Percentiles rank a stretch among this genome's conserved stretches.
Evolutionary conservation across 495 filamentous ascomycete species (phyloP).

Genomic region (Staphylotrichum tortipilum): DNA sequence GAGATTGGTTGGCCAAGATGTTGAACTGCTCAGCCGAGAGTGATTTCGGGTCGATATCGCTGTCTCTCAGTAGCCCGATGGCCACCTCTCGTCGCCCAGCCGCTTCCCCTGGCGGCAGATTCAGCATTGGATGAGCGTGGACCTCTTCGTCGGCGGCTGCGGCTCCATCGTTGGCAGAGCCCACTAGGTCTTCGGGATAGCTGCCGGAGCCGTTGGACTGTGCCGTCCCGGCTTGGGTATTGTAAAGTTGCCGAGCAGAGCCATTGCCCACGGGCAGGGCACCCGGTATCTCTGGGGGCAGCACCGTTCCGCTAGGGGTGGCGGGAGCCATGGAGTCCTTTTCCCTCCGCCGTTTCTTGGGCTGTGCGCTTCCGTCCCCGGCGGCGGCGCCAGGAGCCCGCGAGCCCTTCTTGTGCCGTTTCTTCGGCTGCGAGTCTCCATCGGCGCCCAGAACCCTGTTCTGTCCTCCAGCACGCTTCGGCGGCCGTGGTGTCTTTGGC

Average conservation of each 20-base stretch:
- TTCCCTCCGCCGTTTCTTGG: conserved; percentile 26
- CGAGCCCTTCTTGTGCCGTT: conserved; percentile 23
- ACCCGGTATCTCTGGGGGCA: conserved; percentile 22
- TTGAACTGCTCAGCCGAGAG: conserved; percentile 41
- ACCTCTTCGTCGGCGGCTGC: background rate
- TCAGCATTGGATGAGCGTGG: conserved; percentile 22
- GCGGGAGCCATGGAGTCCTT: conserved; percentile 12
- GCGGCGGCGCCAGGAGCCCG: background rate
- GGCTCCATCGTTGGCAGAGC: conserved; percentile 1
- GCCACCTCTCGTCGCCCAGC: conserved; percentile 34
- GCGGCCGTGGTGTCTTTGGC: conserved; percentile 26
- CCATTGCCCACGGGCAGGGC: conserved; percentile 16
- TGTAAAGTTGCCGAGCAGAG: conserved; percentile 12
- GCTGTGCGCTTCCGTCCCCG: conserved; percentile 3
- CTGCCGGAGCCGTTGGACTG: conserved; percentile 1
- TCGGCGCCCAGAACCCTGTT: conserved; percentile 33
- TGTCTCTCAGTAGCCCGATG: conserved; percentile 28
- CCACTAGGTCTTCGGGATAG: conserved; percentile 15
- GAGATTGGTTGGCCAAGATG: conserved; percentile 43
- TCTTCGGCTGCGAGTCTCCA: conserved; percentile 14
- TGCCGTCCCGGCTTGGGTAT: conserved; percentile 3
- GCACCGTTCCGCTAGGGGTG: background rate
- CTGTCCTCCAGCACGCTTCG: conserved; percentile 47
- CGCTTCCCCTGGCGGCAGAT: conserved; percentile 35
- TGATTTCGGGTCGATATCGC: conserved; percentile 31